Evolutionary conservation across 2,329 filamentous ascomycete genomes (phyloP).

Genomic region (Cytospora piceicola): DNA sequence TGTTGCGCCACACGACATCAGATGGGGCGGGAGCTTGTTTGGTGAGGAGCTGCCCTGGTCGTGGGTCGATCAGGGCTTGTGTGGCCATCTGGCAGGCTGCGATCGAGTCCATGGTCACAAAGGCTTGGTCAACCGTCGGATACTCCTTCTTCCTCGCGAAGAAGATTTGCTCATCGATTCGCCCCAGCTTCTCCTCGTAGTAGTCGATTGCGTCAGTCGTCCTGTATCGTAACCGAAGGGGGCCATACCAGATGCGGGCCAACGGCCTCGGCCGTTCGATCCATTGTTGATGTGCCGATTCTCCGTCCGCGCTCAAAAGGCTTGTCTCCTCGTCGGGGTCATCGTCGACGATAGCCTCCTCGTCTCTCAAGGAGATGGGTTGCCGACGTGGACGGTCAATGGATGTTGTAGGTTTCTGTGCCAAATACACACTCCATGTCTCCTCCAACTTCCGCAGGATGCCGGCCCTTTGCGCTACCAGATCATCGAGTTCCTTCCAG

Average conservation of each 20-base stretch:
- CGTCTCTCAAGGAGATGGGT: slow-evolving; percentile 31
- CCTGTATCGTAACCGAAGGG: slow-evolving; percentile 70
- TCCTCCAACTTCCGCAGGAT: slow-evolving; percentile 77
- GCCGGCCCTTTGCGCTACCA: slow-evolving; percentile 69
- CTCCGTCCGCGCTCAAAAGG: slow-evolving; percentile 12
- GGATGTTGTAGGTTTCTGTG: slow-evolving; percentile 48
- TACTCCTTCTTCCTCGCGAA: slow-evolving; percentile 76
- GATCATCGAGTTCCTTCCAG: slow-evolving; percentile 79
- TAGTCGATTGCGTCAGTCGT: slow-evolving; percentile 92
- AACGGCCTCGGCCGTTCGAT: slow-evolving; percentile 63
- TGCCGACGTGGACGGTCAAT: slow-evolving; percentile 36
- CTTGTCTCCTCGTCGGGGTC: slow-evolving; percentile 47
- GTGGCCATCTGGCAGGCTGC: slow-evolving; percentile 93
- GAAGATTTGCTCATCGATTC: slow-evolving; percentile 75
- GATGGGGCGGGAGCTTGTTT: slow-evolving; percentile 85
- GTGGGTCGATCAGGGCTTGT: slow-evolving; percentile 89
- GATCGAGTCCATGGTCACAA: slow-evolving; percentile 97
- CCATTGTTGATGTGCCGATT: slow-evolving; percentile 40
- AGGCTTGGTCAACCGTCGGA: slow-evolving; percentile 79
- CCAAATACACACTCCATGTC: slow-evolving; percentile 79
- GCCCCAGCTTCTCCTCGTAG: slow-evolving; percentile 82
- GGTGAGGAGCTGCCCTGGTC: slow-evolving; percentile 82
- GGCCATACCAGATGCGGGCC: slow-evolving; percentile 77
- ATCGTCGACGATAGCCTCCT: slow-evolving; percentile 41
- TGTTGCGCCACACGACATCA: slow-evolving; percentile 95